phyloP scores from a whole-genome alignment of 805 yeast species.

The Kuraishia cidri region DNA sequence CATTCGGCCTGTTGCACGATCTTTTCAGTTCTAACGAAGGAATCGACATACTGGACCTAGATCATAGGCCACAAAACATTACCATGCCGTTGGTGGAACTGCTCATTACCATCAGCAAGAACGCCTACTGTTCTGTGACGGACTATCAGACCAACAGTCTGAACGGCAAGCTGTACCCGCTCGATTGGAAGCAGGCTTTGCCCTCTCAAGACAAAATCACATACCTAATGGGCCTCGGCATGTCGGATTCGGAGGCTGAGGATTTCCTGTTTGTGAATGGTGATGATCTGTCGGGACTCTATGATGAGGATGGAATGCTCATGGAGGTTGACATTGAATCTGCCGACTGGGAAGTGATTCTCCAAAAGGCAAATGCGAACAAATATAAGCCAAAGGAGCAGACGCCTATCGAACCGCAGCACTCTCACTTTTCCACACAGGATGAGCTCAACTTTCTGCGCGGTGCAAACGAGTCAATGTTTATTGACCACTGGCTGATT shows the following conservation, averaged over 20 bases:
- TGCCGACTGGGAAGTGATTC: constrained; percentile 21
- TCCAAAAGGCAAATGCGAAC: constrained; percentile 8
- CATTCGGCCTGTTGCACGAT: constrained; percentile 27
- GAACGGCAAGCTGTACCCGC: constrained; percentile 26
- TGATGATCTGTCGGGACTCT: no score
- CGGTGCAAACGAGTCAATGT: constrained; percentile 22
- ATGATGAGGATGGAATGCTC: no score
- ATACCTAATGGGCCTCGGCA: constrained; percentile 19
- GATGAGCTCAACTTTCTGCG: constrained; percentile 31
- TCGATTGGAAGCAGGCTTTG: constrained; percentile 27
- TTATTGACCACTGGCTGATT: constrained; percentile 31
- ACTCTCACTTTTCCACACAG: constrained; percentile 22
- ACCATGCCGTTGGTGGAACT: constrained; percentile 27
- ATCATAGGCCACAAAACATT: background rate
- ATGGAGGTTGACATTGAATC: no score
- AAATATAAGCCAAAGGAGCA: constrained; percentile 17
- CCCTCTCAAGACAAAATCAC: constrained; percentile 26
- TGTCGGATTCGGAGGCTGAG: constrained; percentile 21
- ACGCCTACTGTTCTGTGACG: constrained; percentile 26
- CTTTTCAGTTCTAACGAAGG: constrained; percentile 18
- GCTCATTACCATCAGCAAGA: constrained; percentile 31
- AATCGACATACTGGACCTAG: background rate
- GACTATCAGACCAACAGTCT: constrained; percentile 22
- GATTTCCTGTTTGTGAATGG: no score
- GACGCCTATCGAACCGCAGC: constrained; percentile 26